Conservation (phyloP, 2,329 filamentous ascomycete species). For the Didymella pomorum region DNA sequence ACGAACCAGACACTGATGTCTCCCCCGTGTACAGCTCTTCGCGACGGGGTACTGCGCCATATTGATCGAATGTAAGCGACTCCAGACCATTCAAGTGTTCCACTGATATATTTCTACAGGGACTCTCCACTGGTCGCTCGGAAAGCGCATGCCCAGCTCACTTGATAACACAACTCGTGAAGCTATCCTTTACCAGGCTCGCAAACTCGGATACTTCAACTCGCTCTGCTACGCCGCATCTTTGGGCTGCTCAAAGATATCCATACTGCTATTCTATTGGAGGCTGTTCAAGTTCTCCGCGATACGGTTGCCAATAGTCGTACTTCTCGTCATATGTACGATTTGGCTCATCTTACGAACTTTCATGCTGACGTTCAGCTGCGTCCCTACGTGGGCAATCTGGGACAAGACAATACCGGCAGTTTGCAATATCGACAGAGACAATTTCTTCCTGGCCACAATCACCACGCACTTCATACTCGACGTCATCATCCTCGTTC, state of each 20-base stretch:
- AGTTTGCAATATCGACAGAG: slow-evolving; percentile 16
- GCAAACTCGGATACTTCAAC: slow-evolving; percentile 16
- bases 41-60: neutral
- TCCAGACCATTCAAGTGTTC: neutral
- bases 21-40: neutral
- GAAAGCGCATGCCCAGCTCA: neutral
- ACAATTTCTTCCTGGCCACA: slow-evolving; percentile 16
- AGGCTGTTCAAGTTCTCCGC: slow-evolving; percentile 15
- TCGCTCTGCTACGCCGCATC: slow-evolving; percentile 19
- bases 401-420: slow-evolving; percentile 12
- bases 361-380: slow-evolving; percentile 18
- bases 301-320: slow-evolving; percentile 12
- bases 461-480: slow-evolving; percentile 17
- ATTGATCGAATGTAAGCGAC: neutral
- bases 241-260: slow-evolving; percentile 13
- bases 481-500: slow-evolving; percentile 8
- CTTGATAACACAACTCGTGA: neutral
- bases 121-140: neutral
- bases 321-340: neutral
- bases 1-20: neutral
- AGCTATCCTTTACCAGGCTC: slow-evolving; percentile 14
- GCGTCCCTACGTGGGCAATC: slow-evolving; percentile 14
- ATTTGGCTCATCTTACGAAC: slow-evolving; percentile 16
- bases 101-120: neutral
- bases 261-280: slow-evolving; percentile 20